Conservation (phyloP, 2,329 filamentous ascomycete species). For the Exophiala oligosperma region DNA sequence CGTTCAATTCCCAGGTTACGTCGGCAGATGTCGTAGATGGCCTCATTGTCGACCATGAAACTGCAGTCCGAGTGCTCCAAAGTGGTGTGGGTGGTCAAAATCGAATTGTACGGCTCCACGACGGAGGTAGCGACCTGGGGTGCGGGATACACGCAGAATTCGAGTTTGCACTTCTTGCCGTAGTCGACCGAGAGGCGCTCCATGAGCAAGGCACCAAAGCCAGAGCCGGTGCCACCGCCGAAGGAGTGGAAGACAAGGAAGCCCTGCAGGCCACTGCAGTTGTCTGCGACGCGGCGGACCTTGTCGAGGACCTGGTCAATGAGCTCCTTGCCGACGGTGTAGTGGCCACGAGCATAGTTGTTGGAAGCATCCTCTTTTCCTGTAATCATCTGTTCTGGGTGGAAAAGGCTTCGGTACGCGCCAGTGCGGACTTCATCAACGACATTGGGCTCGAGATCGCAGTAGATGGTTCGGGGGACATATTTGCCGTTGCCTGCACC, state of each 20-base stretch:
- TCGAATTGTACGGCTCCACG: slow-evolving; percentile 99
- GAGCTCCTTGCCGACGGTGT: slow-evolving; percentile 99
- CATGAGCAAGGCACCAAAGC: slow-evolving; percentile 95
- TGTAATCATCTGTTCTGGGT: slow-evolving; percentile 99
- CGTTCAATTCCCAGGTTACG: slow-evolving; percentile 96
- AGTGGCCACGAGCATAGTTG: slow-evolving; percentile 99
- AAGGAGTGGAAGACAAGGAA: slow-evolving; percentile 99
- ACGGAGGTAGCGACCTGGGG: slow-evolving; percentile 96
- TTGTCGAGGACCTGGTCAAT: slow-evolving; percentile 98
- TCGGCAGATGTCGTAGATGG: slow-evolving; percentile 99
- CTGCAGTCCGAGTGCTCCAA: slow-evolving; percentile 99
- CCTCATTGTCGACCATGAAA: slow-evolving; percentile 99
- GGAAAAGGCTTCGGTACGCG: slow-evolving; percentile 93
- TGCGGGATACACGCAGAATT: slow-evolving; percentile 98
- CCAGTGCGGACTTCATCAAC: slow-evolving; percentile 99
- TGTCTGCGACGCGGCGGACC: slow-evolving; percentile 95
- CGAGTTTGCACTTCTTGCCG: slow-evolving; percentile 99
- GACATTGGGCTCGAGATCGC: slow-evolving; percentile 99
- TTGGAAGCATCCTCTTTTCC: slow-evolving; percentile 99
- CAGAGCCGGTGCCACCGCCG: slow-evolving; percentile 96
- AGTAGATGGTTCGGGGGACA: slow-evolving; percentile 98
- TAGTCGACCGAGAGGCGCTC: slow-evolving; percentile 98
- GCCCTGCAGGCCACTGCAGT: slow-evolving; percentile 96
- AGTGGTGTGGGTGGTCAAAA: slow-evolving; percentile 97
- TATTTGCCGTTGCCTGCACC: slow-evolving; percentile 90